Evolutionary conservation across 148 eudicot genomes (phyloP), one percentile per base, ranked within the genome.

Genomic region (Hydrangea macrophylla): DNA sequence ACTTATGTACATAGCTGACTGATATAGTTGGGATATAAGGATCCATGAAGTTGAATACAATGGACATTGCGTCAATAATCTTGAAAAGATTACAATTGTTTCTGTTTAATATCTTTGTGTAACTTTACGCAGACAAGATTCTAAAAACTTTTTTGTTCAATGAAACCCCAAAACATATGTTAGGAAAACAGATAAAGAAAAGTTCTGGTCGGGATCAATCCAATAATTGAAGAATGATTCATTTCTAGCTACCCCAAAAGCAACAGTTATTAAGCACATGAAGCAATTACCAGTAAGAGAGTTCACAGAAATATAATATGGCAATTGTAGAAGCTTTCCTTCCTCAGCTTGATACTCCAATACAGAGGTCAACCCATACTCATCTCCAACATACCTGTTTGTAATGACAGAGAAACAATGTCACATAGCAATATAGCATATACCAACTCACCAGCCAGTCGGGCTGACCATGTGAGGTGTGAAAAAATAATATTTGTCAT

Each of bases 381-480:
- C 82, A 69, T 78, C 85, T 72, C 82, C 85, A 64, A 81, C 55
- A 71, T 77, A 81, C 78, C 84, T 81, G 61, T 59, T 48, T 37
- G 67, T 42, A 70, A 58, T 28, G 62, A 51, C 48, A 40, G 24
- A 73, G 23, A 23, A 62, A 36, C 51, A 55, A 27, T 40, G 27
- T 65, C 25, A 65, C 10, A 33, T 39, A 45, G 33, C 54, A 68
- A 65, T 15, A 33, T 39, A 45, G 33, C 54, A 68, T 59, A n/a
- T 24, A 32, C 72, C 62, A 2, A 25, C 20, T 31, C 23, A n/a
- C n/a, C 68, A 74, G 62, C 48, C 58, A 51, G 2, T 4, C 39
- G 50, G 64, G 18, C n/a, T 64, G 36, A 60, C 0, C n/a, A 26
- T 56, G 55, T 57, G 26, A 33, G 40, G 54, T 24, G 63, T 32